Percentiles rank a stretch among this genome's conserved stretches.
Evolutionary conservation across 2,329 filamentous ascomycete species (phyloP).

Genomic region (Xylariaceae sp.): DNA sequence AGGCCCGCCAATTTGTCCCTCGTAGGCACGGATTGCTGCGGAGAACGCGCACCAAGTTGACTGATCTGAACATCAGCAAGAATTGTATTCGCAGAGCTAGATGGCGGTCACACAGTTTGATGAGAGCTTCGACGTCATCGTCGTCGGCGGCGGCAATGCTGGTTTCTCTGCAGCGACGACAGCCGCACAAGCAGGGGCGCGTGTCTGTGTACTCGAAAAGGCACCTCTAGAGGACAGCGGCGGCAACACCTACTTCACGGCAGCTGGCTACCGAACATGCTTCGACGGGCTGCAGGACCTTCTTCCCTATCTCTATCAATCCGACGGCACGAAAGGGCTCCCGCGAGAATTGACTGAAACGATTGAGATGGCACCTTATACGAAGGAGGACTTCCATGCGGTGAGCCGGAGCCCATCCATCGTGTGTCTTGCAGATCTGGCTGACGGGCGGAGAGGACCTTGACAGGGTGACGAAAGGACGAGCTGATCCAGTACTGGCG

Average conservation of each 20-base stretch:
- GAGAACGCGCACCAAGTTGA: no score
- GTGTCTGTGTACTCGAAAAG: slow-evolving; percentile 56
- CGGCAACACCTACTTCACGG: slow-evolving; percentile 63
- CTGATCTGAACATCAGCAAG: no score
- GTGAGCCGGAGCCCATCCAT: slow-evolving; percentile 3
- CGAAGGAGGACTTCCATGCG: slow-evolving; percentile 43
- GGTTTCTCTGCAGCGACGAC: slow-evolving; percentile 58
- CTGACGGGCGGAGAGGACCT: slow-evolving; percentile 40
- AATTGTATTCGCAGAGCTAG: no score
- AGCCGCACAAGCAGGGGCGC: slow-evolving; percentile 43
- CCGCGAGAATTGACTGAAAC: slow-evolving; percentile 30
- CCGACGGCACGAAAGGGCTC: slow-evolving; percentile 34
- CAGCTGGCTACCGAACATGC: slow-evolving; percentile 56
- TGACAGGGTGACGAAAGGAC: slow-evolving; percentile 49
- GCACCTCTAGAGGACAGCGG: slow-evolving; percentile 55
- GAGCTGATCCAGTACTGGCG: slow-evolving; percentile 46
- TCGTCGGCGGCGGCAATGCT: slow-evolving; percentile 61
- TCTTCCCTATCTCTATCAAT: slow-evolving; percentile 58
- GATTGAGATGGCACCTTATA: slow-evolving; percentile 58
- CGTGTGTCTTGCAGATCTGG: not conserved
- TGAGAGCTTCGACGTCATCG: slow-evolving; percentile 36
- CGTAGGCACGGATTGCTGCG: no score
- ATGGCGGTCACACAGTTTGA: no score
- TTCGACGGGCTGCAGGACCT: slow-evolving; percentile 53
- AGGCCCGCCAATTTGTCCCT: no score